Evolutionary conservation across 192 early-diverging fungal genomes (phyloP).

Genomic region (Lobosporangium transversale): DNA sequence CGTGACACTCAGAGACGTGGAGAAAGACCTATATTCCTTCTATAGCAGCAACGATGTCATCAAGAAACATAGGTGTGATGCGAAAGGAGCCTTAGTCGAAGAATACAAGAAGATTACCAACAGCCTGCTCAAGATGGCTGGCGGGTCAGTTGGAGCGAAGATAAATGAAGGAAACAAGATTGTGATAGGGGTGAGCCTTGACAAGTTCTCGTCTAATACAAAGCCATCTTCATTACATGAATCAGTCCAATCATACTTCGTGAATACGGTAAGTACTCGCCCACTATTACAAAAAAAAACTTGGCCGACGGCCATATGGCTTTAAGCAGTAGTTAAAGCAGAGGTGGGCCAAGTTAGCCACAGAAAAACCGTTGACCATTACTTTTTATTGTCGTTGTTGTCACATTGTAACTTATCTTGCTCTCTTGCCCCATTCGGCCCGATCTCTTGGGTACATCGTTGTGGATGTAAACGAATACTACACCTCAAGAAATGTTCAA

Average conservation of each 20-base stretch:
- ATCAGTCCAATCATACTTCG: neutral
- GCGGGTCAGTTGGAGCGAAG: constrained; percentile 1
- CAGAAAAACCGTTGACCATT: too few relatives aligned
- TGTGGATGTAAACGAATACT: neutral
- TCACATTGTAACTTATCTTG: neutral
- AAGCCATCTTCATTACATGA: neutral
- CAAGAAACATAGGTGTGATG: constrained; percentile 9
- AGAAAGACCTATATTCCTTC: too few relatives aligned
- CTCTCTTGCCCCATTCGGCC: neutral
- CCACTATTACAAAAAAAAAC: neutral
- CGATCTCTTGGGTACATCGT: neutral
- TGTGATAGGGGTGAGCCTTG: constrained; percentile 13
- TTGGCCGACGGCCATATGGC: too few relatives aligned
- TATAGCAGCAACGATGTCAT: constrained; percentile 2
- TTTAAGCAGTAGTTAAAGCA: too few relatives aligned
- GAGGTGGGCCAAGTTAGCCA: too few relatives aligned
- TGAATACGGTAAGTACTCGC: neutral
- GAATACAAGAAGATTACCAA: neutral
- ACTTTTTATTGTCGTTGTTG: neutral
- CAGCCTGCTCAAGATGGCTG: constrained; percentile 4
- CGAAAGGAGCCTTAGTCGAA: neutral
- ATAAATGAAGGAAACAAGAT: constrained; percentile 11
- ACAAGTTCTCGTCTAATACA: neutral
- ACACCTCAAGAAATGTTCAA: neutral
- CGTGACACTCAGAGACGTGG: too few relatives aligned